Evolutionary conservation across 2,329 filamentous ascomycete species (phyloP).

Genomic region (Nannizziopsis barbatae): DNA sequence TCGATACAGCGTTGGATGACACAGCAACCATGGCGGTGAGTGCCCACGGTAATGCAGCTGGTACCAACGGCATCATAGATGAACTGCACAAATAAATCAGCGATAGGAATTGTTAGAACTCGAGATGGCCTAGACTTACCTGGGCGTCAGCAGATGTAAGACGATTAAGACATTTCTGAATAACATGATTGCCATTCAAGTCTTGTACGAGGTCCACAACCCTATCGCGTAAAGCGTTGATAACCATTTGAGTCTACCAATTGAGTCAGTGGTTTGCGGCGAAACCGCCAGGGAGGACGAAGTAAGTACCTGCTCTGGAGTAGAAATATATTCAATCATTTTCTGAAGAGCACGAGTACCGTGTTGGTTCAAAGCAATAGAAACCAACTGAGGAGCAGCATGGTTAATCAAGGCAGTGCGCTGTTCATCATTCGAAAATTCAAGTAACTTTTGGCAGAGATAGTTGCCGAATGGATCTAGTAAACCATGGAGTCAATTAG

Average conservation of each 20-base stretch:
- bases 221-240: constrained; percentile 65
- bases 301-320: constrained; percentile 54
- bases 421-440: constrained; percentile 91
- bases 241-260: constrained; percentile 63
- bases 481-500: constrained; percentile 19
- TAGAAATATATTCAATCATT: constrained; percentile 97
- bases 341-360: constrained; percentile 94
- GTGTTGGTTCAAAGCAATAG: constrained; percentile 92
- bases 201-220: constrained; percentile 96
- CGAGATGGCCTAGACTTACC: constrained; percentile 16
- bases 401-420: constrained; percentile 87
- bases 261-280: not conserved
- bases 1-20: constrained; percentile 97
- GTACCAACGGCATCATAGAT: constrained; percentile 90
- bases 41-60: constrained; percentile 81
- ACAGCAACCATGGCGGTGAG: constrained; percentile 94
- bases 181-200: constrained; percentile 95
- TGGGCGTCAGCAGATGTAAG: constrained; percentile 72
- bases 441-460: constrained; percentile 93
- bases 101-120: not conserved
- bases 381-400: constrained; percentile 73
- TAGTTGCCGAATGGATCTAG: constrained; percentile 95
- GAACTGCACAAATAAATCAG: constrained; percentile 44
- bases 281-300: constrained; percentile 2
- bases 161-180: constrained; percentile 97